Evolutionary conservation across 176 grass and related monocot genomes (phyloP).

Genomic region (Oryza glumipatula): DNA sequence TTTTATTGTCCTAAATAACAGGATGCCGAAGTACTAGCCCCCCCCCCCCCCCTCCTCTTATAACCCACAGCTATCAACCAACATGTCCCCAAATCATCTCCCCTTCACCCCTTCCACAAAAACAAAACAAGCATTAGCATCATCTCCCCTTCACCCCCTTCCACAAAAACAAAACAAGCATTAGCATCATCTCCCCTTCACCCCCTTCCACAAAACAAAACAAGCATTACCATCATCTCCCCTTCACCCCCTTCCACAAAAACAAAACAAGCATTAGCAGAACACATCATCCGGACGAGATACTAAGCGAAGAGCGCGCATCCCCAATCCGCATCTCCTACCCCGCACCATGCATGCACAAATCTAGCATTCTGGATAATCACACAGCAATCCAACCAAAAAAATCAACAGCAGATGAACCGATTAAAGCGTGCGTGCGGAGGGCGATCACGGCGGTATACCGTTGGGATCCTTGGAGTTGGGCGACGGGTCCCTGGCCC

Average conservation of each 20-base stretch:
- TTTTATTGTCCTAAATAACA: constrained; percentile 15
- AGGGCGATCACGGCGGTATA: constrained; percentile 9
- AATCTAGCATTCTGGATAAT: constrained; percentile 26
- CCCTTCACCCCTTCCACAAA: constrained; percentile 4
- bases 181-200: no score
- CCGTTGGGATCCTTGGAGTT: constrained; percentile 6
- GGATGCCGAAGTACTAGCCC: neutral
- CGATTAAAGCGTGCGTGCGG: constrained; percentile 1
- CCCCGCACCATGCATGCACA: neutral
- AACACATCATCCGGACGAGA: neutral
- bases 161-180: no score
- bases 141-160: no score
- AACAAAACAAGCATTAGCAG: constrained; percentile 16
- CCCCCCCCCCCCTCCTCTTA: no score
- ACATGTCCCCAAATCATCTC: constrained; percentile 8
- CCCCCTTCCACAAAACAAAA: constrained; percentile 14
- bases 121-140: constrained; percentile 17
- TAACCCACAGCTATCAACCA: neutral
- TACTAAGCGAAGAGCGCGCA: neutral
- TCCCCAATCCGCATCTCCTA: neutral
- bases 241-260: neutral
- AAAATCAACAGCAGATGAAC: neutral
- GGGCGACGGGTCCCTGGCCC: neutral
- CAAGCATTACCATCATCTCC: neutral
- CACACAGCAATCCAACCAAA: neutral